Base-by-base conservation (phyloP, 1,284 basidiomycete species). In the Leccinum laetum region DNA sequence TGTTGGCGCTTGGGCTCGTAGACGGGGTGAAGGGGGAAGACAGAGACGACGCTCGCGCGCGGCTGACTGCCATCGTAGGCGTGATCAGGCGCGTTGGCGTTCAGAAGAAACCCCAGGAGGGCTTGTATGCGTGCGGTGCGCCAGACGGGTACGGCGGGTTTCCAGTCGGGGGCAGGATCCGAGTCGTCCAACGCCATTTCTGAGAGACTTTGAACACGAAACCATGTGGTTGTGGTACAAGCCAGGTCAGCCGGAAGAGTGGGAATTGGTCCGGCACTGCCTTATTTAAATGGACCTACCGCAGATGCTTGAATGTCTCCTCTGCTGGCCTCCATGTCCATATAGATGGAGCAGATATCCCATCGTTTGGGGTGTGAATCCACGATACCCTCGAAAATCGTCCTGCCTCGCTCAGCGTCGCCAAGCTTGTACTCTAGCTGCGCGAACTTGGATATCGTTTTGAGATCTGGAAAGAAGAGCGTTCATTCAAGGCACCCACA, bases 301-400 rank as follows among this genome's bases (percentile, higher is more conserved):
- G 83, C 56, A 94, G 77, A 69, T 84, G 88, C 26, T 69, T 91
- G 90, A 41, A 96, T 89, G 77, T 97, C 88, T 24, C 84, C 80
- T 75, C 91, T 87, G 57, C 86, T 84, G 6, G 89, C 90, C 75
- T 99, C 94, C 89, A 98, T 96, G 76, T 99, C 98, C 75, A 99
- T 90, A 79, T 99, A 99, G 64, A 99, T 84, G 64, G 92, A 93
- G 96, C 98, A 99, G 52, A 99, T 81, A 77, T 99, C 97, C 81
- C 96, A 90, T 59, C 95, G 88, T 77, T 96, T 98, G 3, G 96
- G 91, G 79, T 98, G 94, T 14, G 91, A 93, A 75, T 97, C 95
- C 35, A 99, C 84, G 64, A 99, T 93, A 44, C 97, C 98, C 77
- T 99, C 98, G 68, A 98, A 99, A 63, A 99, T 86, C 1, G 97